Base-by-base conservation (phyloP, 164 flowering plant species). In the Aristolochia fimbriata region DNA sequence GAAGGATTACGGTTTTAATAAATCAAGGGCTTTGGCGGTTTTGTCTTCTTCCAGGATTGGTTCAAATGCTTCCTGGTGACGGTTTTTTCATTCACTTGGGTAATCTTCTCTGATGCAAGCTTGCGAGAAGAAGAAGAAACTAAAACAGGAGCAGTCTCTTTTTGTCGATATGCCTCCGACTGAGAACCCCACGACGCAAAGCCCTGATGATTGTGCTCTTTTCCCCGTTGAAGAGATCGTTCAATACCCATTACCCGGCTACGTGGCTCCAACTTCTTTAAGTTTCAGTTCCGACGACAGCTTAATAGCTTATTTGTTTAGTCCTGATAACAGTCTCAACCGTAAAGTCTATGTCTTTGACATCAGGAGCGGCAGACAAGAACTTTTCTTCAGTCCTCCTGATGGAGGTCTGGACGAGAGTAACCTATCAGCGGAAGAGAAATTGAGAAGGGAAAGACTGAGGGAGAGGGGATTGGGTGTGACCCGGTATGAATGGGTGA, bases 391-490 rank as follows among this genome's bases (percentile, higher is more conserved):
- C 59, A 80, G 84, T 70, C 98, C 98, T 23, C 87, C 86, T 13
- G 83, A 82, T 80, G 98, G 98, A 33, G 97, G 96, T 53, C 78
- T 89, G 21, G 96, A 87, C 61, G 97, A 93, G 77, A 80, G 78
- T 67, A 89, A 84, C 59, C 71, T 89, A 46, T 83, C 97, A 0
- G 76, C 79, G 6, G 98, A 87, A 68, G 98, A 93, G 78, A 90
- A 80, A 75, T 62, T 93, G 74, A 81, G 98, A 73, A 84, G 97
- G 69, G 98, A 89, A 63, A 80, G 98, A 59, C 55, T 66, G 53
- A 82, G 96, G 76, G 98, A 93, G 69, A 83, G 91, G 48, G 94
- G 98, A 4, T 74, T 93, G 62, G 98, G 96, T 15, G 98, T 93
- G 37, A 93, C 96, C 0, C 80, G 88, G n/a, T 93, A 89, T 63